Evolutionary conservation across 345 rosid genomes (phyloP), one percentile per base, ranked within the genome.

Genomic region (Pistacia vera): DNA sequence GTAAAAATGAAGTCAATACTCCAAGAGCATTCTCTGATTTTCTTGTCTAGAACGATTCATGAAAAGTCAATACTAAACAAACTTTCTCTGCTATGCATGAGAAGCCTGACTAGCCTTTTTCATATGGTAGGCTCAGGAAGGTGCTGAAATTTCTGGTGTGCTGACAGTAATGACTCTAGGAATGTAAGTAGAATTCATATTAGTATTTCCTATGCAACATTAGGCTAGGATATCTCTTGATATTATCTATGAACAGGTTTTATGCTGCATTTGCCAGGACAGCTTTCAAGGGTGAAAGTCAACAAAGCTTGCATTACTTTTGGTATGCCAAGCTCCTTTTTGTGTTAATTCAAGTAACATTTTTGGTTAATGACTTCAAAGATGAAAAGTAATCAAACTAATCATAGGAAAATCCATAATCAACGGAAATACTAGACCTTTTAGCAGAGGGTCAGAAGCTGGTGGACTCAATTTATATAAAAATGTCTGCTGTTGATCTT

Each of bases 111-210:
- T 63, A 49, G 22, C 36, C 18, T 72, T 80, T 30, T 73, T 75
- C 76, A 73, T 85, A 76, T 79, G 77, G 74, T 76, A 96, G 99
- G 99, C 95, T 66, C 98, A 96, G 89, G 93, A 88, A 78, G 97
- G 94, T 64, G 82, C 89, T 75, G 91, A 57, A 75, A 88, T 93
- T 78, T 96, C 99, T 71, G 99, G 99, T 66, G 95, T 96, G 84
- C 83, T 96, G 86, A 88, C 99, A 33, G 99, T 96, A 80, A 96
- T 93, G 98, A 89, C 97, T 67, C 73, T 96, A 85, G 99, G 98
- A 90, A 96, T 96, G 99, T 93, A 90, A 88, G 90, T 85, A 59
- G 61, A 78, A 69, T 78, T 63, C 30, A 22, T 77, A 61, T 59
- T 55, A 14, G 30, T 55, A 48, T 22, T 65, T 78, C 52, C 75